These are phyloP conservation scores for Torulaspora globosa DNA, from an alignment of 1,139 yeast species.

Conservation along the genomic window DNA sequence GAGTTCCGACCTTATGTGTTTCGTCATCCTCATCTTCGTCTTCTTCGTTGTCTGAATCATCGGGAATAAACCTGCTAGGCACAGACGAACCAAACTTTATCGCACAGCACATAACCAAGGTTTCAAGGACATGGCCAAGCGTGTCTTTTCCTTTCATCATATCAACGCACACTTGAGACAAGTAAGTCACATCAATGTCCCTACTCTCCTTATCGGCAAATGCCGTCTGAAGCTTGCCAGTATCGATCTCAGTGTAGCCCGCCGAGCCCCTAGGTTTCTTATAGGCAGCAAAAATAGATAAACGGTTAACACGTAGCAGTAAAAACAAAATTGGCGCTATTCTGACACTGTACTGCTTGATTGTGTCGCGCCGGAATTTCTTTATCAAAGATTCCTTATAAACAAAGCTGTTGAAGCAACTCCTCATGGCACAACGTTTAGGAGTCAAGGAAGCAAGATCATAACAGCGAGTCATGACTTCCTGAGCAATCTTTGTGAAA, in stretches of 20 bases:
- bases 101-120: neutral
- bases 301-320: neutral
- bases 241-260: neutral
- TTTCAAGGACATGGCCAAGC: neutral
- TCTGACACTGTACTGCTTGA: neutral
- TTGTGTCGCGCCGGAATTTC: neutral
- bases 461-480: no score
- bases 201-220: neutral
- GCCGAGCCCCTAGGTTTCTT: neutral
- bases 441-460: no score
- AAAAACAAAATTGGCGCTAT: neutral
- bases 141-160: neutral
- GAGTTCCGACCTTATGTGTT: no score
- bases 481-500: no score
- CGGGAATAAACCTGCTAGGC: neutral
- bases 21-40: neutral
- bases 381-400: neutral
- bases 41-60: neutral
- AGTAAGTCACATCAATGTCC: neutral
- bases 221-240: neutral
- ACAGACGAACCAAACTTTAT: neutral
- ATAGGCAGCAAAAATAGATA: neutral
- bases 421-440: no score
- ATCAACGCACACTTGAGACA: conserved; percentile 1
- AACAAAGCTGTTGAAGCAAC: neutral